These are phyloP conservation scores for Leccinum disarticulatum DNA, from an alignment of 768 basidiomycete genomes.

Conservation along the genomic window DNA sequence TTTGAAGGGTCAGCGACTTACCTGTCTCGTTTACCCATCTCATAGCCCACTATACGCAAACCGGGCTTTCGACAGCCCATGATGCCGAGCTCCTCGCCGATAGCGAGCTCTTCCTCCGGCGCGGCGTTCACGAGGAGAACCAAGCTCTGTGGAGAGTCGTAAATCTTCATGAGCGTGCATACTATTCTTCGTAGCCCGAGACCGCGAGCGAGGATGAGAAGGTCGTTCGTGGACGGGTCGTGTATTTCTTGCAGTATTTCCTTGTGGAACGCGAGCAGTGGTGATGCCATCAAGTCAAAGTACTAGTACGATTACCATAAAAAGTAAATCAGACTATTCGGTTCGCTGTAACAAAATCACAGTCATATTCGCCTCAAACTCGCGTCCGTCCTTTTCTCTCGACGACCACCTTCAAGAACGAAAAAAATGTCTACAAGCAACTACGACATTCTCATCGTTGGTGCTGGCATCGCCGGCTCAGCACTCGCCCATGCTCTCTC, in stretches of 20 bases:
- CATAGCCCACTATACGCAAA: constrained; percentile 77
- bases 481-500: constrained; percentile 87
- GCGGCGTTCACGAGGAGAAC: constrained; percentile 83
- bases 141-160: constrained; percentile 81
- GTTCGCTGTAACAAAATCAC: background rate
- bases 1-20: constrained; percentile 32
- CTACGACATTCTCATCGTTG: constrained; percentile 87
- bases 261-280: constrained; percentile 65
- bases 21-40: constrained; percentile 79
- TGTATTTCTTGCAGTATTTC: constrained; percentile 65
- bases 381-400: background rate
- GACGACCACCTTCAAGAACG: background rate
- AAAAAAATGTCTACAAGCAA: constrained; percentile 17
- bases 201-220: constrained; percentile 83
- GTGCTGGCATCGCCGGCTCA: constrained; percentile 88
- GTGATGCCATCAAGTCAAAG: constrained; percentile 19
- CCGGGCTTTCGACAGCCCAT: constrained; percentile 91
- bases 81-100: constrained; percentile 89
- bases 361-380: no score
- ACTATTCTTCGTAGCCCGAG: constrained; percentile 82
- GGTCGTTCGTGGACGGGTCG: constrained; percentile 71
- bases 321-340: background rate
- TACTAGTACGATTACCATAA: background rate
- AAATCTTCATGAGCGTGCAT: constrained; percentile 89
- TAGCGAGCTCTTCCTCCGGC: constrained; percentile 84